Evolutionary conservation across 2,329 filamentous ascomycete species (phyloP).

Genomic region (Amesomyces nigricolor): DNA sequence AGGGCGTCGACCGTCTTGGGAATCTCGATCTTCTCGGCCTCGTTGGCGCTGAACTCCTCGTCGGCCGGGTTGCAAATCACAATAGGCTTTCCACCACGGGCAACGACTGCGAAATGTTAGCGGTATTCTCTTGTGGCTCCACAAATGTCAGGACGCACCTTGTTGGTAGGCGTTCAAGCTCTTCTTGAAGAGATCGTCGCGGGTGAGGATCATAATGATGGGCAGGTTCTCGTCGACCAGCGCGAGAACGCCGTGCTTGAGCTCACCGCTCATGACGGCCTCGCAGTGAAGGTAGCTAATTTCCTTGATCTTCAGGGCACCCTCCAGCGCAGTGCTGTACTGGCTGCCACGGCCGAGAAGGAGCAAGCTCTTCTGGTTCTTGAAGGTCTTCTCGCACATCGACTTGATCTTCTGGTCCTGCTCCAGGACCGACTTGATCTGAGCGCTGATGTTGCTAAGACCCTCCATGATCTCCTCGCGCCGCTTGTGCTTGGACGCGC

Average conservation of each 20-base stretch:
- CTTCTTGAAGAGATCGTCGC: conserved; percentile 94
- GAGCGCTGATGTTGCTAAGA: conserved; percentile 75
- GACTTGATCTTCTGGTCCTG: conserved; percentile 93
- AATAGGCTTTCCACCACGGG: conserved; percentile 90
- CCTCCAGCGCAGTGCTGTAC: conserved; percentile 94
- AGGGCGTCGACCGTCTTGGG: conserved; percentile 92
- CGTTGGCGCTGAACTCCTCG: conserved; percentile 77
- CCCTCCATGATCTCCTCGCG: conserved; percentile 96
- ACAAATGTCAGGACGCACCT: conserved; percentile 48
- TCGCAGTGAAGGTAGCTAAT: conserved; percentile 99
- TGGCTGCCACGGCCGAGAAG: conserved; percentile 92
- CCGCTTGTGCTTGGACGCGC: conserved; percentile 86
- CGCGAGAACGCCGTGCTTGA: conserved; percentile 97
- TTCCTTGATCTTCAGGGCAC: conserved; percentile 98
- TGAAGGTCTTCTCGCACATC: conserved; percentile 85
- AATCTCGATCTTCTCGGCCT: conserved; percentile 96
- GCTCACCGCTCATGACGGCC: conserved; percentile 98
- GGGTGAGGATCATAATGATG: conserved; percentile 99
- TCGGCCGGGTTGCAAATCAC: conserved; percentile 95
- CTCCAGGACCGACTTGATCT: conserved; percentile 88
- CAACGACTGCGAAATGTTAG: conserved; percentile 64
- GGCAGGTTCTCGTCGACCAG: conserved; percentile 97
- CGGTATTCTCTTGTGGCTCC: background rate
- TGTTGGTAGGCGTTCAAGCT: conserved; percentile 99
- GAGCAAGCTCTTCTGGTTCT: conserved; percentile 93